phyloP scores from a whole-genome alignment of 805 yeast genomes.

The Grigorovia jiainica region DNA sequence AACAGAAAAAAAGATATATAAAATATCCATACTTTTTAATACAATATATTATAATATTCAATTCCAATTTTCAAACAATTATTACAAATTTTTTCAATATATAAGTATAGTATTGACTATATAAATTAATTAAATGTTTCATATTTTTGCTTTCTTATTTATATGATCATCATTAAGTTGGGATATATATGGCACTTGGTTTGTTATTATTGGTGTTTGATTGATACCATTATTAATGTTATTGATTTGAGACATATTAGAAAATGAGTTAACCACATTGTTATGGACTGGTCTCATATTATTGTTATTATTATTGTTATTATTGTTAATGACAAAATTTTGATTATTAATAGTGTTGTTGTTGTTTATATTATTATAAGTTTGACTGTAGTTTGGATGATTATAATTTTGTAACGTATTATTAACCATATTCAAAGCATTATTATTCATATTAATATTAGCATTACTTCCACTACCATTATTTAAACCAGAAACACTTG shows the following conservation, averaged over 20 bases:
- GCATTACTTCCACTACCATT: not conserved
- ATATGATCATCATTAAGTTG: slow-evolving; percentile 9
- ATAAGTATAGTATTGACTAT: not conserved
- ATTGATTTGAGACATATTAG: not conserved
- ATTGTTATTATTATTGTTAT: not conserved
- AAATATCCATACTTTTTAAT: no score
- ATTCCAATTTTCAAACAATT: not conserved
- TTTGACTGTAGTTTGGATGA: not conserved
- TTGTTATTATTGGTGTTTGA: no score
- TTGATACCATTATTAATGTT: not conserved
- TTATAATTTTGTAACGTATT: no score
- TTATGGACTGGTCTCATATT: not conserved
- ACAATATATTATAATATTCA: not conserved
- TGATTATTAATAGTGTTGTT: not conserved
- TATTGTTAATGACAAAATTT: no score
- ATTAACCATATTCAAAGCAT: no score
- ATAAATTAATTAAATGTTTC: not conserved
- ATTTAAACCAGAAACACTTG: not conserved
- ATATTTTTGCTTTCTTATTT: slow-evolving; percentile 10
- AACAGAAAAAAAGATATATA: no score
- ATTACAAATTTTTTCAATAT: not conserved
- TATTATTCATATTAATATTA: not conserved
- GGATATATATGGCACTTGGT: no score
- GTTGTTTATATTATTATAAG: not conserved
- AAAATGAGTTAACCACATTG: not conserved